Evolutionary conservation across 768 basidiomycete genomes (phyloP).

Genomic region (Pleurotus sapidus): DNA sequence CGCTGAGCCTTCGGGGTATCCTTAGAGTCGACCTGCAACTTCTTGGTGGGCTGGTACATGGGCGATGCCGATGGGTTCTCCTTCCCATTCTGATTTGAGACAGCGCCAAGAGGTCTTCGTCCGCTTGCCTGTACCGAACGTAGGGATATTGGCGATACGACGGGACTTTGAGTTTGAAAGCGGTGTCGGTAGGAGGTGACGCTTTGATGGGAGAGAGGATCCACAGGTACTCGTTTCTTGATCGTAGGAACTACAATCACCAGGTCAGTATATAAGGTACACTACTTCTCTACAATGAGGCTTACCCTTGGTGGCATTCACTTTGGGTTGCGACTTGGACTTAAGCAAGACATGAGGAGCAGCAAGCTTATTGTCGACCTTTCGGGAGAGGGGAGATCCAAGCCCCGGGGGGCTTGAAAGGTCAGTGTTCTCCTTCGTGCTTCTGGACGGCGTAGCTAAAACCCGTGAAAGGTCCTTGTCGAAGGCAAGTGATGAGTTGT

Average conservation of each 20-base stretch:
- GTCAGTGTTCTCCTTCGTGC: slow-evolving; percentile 23
- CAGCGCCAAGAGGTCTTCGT: background rate
- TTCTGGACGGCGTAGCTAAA: slow-evolving; percentile 18
- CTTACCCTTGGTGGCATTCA: slow-evolving; percentile 35
- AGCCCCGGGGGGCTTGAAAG: slow-evolving; percentile 31
- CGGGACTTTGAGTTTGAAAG: slow-evolving; percentile 15
- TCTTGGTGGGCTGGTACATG: slow-evolving; percentile 12
- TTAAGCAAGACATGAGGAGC: slow-evolving; percentile 25
- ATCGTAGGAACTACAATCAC: slow-evolving; percentile 16
- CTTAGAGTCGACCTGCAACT: slow-evolving; percentile 8
- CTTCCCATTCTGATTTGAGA: background rate
- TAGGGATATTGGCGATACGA: background rate
- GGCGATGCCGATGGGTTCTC: slow-evolving; percentile 13
- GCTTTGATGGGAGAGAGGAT: slow-evolving; percentile 52
- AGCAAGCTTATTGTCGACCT: slow-evolving; percentile 9
- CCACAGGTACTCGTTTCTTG: slow-evolving; percentile 37
- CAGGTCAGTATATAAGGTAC: background rate
- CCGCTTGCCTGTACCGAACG: background rate
- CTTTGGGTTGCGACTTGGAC: slow-evolving; percentile 45
- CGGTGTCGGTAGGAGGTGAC: slow-evolving; percentile 44
- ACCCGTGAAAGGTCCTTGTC: slow-evolving; percentile 47
- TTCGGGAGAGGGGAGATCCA: slow-evolving; percentile 7
- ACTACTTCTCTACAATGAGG: slow-evolving; percentile 4
- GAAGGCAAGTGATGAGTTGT: slow-evolving; percentile 43
- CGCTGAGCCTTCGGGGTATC: slow-evolving; percentile 22